phyloP scores from a whole-genome alignment of 179 eudicot genomes.

The Patellifolia procumbens region DNA sequence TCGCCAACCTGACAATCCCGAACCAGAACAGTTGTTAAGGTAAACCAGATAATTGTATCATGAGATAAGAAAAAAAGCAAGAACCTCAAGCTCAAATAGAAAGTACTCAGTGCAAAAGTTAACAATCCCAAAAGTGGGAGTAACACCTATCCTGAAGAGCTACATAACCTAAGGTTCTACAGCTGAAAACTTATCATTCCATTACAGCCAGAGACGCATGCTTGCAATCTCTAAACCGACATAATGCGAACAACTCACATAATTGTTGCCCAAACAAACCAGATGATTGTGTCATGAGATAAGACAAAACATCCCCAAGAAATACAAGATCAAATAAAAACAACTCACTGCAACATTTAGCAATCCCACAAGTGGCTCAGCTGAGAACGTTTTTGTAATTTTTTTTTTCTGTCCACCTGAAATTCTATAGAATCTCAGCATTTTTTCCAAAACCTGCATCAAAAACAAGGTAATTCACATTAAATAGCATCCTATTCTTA shows the following conservation, averaged over 20 bases:
- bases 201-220: background rate
- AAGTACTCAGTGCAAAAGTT: too few species aligned
- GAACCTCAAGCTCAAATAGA: too few species aligned
- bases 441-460: slow-evolving; percentile 69
- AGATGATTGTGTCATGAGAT: background rate
- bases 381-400: slow-evolving; percentile 41
- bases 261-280: background rate
- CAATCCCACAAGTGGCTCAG: slow-evolving; percentile 63
- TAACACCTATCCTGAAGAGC: background rate
- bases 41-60: too few species aligned
- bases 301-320: background rate
- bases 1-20: too few species aligned
- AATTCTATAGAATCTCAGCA: slow-evolving; percentile 50
- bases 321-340: slow-evolving; percentile 1
- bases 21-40: too few species aligned
- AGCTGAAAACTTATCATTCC: background rate
- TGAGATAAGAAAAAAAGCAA: too few species aligned
- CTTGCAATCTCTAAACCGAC: background rate
- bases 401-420: slow-evolving; percentile 32
- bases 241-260: background rate
- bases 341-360: slow-evolving; percentile 90
- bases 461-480: slow-evolving; percentile 10
- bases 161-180: background rate
- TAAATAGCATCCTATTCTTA: background rate
- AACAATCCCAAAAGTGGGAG: too few species aligned